Evolutionary conservation across 1,139 yeast genomes (phyloP).

Genomic region (Blastobotrys aristatus): DNA sequence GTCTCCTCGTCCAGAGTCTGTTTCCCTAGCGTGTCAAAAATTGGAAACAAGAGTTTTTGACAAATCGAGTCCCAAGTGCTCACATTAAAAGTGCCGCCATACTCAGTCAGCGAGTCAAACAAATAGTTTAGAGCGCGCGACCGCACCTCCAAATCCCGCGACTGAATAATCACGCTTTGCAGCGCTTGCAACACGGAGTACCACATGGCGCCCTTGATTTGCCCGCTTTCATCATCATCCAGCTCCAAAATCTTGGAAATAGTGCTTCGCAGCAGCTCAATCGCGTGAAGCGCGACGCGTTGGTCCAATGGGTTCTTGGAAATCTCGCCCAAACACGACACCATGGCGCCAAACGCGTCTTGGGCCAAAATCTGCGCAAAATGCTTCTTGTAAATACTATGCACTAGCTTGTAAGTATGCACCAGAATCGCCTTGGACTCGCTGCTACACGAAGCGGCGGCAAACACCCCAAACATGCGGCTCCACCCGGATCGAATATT

Average conservation of each 20-base stretch:
- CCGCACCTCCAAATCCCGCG: conserved; percentile 90
- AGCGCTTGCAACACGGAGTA: conserved; percentile 82
- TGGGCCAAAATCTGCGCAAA: conserved; percentile 62
- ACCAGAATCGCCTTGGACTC: neutral
- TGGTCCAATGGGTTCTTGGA: conserved; percentile 84
- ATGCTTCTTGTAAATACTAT: conserved; percentile 51
- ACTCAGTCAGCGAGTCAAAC: conserved; percentile 74
- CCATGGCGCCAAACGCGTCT: conserved; percentile 69
- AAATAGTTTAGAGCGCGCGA: conserved; percentile 78
- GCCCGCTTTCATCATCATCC: conserved; percentile 17
- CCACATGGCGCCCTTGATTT: conserved; percentile 39
- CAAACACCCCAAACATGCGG: conserved; percentile 74
- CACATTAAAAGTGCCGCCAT: conserved; percentile 69
- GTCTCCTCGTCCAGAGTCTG: conserved; percentile 74
- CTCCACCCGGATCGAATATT: conserved; percentile 93
- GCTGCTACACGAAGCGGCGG: conserved; percentile 31
- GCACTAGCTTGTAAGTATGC: conserved; percentile 6
- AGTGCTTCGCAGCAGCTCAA: conserved; percentile 66
- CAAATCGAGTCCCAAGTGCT: conserved; percentile 83
- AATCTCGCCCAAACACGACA: conserved; percentile 70
- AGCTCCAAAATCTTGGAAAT: conserved; percentile 46
- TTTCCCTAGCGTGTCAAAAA: conserved; percentile 72
- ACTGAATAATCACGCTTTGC: conserved; percentile 86
- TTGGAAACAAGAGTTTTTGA: conserved; percentile 76
- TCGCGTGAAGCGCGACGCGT: conserved; percentile 70